Evolutionary conservation across 1,284 basidiomycete genomes (phyloP).

Genomic region (Cryptococcus neoformans): DNA sequence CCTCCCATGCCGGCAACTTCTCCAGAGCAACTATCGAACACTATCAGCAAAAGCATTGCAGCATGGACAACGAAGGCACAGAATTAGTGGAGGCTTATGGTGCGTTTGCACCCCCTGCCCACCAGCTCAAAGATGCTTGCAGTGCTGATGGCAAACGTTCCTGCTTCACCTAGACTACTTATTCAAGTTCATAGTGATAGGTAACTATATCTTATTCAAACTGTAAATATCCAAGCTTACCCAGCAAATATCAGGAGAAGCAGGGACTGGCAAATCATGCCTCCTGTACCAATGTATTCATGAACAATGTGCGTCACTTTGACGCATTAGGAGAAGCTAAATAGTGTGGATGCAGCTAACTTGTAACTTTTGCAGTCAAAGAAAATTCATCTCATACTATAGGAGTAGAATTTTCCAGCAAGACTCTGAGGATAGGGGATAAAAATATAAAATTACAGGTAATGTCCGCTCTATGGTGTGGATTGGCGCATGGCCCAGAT

Average conservation of each 20-base stretch:
- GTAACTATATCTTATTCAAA: slow-evolving; percentile 85
- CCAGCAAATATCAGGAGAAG: slow-evolving; percentile 64
- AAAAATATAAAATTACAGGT: slow-evolving; percentile 93
- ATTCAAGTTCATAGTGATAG: slow-evolving; percentile 96
- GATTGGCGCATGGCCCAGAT: too few species aligned
- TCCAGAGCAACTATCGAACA: too few species aligned
- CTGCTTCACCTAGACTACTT: slow-evolving; percentile 68
- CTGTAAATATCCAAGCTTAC: slow-evolving; percentile 66
- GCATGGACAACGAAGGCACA: slow-evolving; percentile 61
- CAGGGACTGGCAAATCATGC: slow-evolving; percentile 95
- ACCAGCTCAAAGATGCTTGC: neutral
- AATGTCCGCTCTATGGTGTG: slow-evolving; percentile 19
- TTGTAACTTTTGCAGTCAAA: slow-evolving; percentile 63
- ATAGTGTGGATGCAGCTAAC: neutral
- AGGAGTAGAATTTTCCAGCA: slow-evolving; percentile 90
- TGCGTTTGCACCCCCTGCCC: slow-evolving; percentile 43
- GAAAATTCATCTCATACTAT: slow-evolving; percentile 97
- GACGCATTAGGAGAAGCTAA: neutral
- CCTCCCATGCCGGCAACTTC: too few species aligned
- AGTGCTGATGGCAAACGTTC: slow-evolving; percentile 3
- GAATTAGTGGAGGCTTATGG: slow-evolving; percentile 92
- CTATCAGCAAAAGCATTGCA: neutral
- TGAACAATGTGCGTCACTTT: slow-evolving; percentile 70
- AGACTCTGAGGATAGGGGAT: slow-evolving; percentile 83
- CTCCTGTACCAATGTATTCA: slow-evolving; percentile 93